phyloP scores from a whole-genome alignment of 2,329 filamentous ascomycete species.

The Cladophialophora psammophila region DNA sequence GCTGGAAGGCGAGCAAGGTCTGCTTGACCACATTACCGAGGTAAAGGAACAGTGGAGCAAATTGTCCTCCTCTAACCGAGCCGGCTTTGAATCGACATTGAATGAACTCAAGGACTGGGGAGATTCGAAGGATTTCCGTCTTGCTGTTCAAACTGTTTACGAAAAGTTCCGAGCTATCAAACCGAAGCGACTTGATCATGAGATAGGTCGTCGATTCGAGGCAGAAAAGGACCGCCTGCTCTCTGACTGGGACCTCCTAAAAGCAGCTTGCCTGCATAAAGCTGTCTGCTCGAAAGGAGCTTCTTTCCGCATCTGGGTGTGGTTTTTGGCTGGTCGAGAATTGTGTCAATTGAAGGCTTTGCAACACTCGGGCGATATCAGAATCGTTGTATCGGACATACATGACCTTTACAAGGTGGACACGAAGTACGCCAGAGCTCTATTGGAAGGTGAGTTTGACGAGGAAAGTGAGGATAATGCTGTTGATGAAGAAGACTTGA shows the following conservation, averaged over 20 bases:
- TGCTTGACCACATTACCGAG: conserved; percentile 39
- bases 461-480: conserved; percentile 14
- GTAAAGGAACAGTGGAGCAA: neutral
- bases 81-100: neutral
- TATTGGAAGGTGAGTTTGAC: conserved; percentile 11
- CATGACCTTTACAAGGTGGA: conserved; percentile 30
- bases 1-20: conserved; percentile 19
- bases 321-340: conserved; percentile 33
- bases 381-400: conserved; percentile 21
- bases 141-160: conserved; percentile 41
- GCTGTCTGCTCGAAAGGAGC: neutral
- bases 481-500: conserved; percentile 27
- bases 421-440: conserved; percentile 26
- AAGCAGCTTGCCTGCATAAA: conserved; percentile 51
- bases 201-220: conserved; percentile 45
- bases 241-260: conserved; percentile 42
- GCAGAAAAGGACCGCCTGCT: conserved; percentile 40
- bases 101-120: neutral
- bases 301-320: conserved; percentile 26
- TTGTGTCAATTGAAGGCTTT: conserved; percentile 45
- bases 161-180: conserved; percentile 44
- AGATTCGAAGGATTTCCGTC: conserved; percentile 39
- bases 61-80: neutral
- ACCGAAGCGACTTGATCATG: conserved; percentile 45
- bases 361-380: conserved; percentile 8